Evolutionary conservation across 2,329 filamentous ascomycete genomes (phyloP).

Genomic region (Plectosphaerella sp.): DNA sequence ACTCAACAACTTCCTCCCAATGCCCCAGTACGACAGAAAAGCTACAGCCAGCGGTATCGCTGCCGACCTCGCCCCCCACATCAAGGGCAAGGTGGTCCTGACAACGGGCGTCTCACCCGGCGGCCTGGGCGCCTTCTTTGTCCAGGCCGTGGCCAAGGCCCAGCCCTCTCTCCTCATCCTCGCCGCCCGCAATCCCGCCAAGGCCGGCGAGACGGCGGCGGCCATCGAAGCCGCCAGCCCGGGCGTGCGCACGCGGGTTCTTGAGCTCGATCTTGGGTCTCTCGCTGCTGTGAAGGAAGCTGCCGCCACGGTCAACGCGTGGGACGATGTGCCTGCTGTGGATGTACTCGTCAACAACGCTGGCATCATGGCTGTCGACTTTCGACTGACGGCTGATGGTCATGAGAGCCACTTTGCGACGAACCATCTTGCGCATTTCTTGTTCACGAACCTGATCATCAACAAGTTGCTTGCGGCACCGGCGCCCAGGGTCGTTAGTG

Average conservation of each 20-base stretch:
- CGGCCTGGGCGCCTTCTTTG: conserved; percentile 30
- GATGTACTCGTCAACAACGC: conserved; percentile 42
- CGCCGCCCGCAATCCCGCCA: conserved; percentile 36
- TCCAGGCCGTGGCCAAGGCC: conserved; percentile 31
- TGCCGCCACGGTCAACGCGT: conserved; percentile 26
- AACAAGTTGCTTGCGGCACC: conserved; percentile 30
- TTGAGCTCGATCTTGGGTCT: conserved; percentile 34
- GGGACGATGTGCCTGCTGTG: conserved; percentile 24
- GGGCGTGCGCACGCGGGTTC: conserved; percentile 22
- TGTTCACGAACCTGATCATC: conserved; percentile 40
- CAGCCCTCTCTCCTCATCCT: conserved; percentile 37
- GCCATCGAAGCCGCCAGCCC: conserved; percentile 25
- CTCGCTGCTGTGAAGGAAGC: conserved; percentile 31
- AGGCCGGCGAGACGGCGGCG: conserved; percentile 30
- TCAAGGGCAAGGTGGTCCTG: conserved; percentile 32
- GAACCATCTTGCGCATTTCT: conserved; percentile 41
- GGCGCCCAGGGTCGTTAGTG: conserved; percentile 33
- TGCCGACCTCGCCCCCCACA: conserved; percentile 20
- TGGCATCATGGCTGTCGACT: conserved; percentile 32
- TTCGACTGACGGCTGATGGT: conserved; percentile 30
- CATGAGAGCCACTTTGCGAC: conserved; percentile 38
- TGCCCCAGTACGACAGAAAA: conserved; percentile 3
- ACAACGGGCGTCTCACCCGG: conserved; percentile 34
- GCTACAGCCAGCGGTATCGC: conserved; percentile 18
- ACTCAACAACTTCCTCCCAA: not conserved